Base-by-base conservation (phyloP, 2,329 filamentous ascomycete genomes). In the Fusarium beomiforme region DNA sequence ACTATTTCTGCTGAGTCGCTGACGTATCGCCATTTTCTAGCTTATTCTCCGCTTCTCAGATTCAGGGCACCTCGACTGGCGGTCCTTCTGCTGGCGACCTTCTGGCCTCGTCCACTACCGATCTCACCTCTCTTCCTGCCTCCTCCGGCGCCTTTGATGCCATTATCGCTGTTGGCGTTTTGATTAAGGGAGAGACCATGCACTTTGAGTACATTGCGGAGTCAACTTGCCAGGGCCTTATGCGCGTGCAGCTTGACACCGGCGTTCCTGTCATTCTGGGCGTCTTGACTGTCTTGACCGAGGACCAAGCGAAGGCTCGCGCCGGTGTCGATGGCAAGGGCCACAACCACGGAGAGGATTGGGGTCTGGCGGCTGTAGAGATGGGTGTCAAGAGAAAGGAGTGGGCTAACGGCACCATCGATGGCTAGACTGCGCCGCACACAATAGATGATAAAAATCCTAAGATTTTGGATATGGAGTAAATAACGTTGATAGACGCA, bases 171-270 rank as follows among this genome's bases (percentile, higher is more conserved):
- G 93, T 99, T 74, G 96, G 96, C 60, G 95, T 97, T 61, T 89
- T 99, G 67, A 98, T 99, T 85, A 99, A 99, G 86, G 96, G 96
- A 80, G 93, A 97, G 83, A 98, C 96, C 10, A 98, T 98, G 94
- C 96, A 99, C 84, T 99, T 99, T 78, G 96, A 99, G 84, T 98
- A 99, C 84, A 99, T 99, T 77, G 89, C 95, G 43, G 96, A 98
- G 72, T 90, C 93, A 42, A 94, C 97, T 10, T 94, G 91, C 63
- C 93, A 97, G 69, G 96, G 94, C 10, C 87, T 99, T 67, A 99
- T 99, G 96, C 91, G 93, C 71, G 91, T 98, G 64, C 94, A 97
- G 81, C 86, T 98, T 59, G 95, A 99, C 80, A 91, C 90, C 13
- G 93, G 93, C 46, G 89, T 97, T 54, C 96, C 96, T 34, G 92